These are phyloP conservation scores for Colletotrichum theobromicola DNA, from an alignment of 2,329 filamentous ascomycete species.

Conservation along the genomic window DNA sequence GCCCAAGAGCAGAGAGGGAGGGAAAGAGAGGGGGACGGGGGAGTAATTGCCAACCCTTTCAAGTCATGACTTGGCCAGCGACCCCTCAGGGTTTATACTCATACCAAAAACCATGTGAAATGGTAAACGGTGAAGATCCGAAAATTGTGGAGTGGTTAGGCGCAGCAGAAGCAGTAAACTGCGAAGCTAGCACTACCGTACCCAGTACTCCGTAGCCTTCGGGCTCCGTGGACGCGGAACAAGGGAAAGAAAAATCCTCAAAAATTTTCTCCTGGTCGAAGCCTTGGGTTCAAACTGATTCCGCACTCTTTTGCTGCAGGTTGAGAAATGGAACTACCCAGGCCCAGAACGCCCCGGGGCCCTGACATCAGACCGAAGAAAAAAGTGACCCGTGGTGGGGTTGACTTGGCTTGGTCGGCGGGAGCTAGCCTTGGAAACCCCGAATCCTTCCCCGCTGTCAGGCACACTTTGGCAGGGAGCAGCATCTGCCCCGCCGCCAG, in stretches of 20 bases:
- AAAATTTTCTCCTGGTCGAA: neutral
- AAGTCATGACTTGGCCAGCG: neutral
- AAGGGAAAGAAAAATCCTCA: neutral
- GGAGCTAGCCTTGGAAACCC: conserved; percentile 10
- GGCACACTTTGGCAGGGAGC: neutral
- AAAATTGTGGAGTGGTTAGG: conserved; percentile 13
- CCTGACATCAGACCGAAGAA: conserved; percentile 16
- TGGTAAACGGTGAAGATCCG: neutral
- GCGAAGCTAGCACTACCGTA: neutral
- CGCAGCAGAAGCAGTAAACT: neutral
- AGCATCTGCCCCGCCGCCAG: conserved; percentile 4
- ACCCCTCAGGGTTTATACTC: neutral
- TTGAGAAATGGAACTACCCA: too few relatives aligned
- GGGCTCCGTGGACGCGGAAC: neutral
- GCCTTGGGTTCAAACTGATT: neutral
- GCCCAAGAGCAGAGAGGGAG: neutral
- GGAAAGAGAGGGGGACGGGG: neutral
- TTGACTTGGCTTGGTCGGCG: neutral
- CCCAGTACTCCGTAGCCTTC: neutral
- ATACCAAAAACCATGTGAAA: conserved; percentile 3
- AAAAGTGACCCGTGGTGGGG: conserved; percentile 4
- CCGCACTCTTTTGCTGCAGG: neutral
- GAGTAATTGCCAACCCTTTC: neutral
- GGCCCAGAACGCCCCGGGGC: neutral
- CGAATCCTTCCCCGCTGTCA: conserved; percentile 10